These are phyloP conservation scores for Kluyveromyces sp. DNA, from an alignment of 1,139 yeast genomes.

Conservation along the genomic window DNA sequence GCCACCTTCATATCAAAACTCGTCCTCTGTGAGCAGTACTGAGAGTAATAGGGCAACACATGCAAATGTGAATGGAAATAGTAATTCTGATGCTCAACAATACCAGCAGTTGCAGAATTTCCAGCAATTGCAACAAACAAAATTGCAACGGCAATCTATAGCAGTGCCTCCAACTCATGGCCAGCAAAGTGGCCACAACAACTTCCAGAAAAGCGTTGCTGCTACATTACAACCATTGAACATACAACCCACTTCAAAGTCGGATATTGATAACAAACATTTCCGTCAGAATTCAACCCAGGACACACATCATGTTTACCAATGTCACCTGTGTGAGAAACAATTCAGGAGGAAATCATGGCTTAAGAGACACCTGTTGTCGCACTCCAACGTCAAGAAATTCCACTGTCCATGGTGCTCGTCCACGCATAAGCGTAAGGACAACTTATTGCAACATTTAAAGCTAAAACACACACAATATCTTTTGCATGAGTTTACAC, in stretches of 20 bases:
- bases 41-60: no score
- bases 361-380: slow-evolving; percentile 80
- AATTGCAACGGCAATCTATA: slow-evolving; percentile 8
- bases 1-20: no score
- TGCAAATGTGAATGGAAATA: no score
- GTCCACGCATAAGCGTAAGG: slow-evolving; percentile 68
- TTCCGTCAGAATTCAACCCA: not conserved
- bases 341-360: slow-evolving; percentile 87
- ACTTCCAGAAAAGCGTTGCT: not conserved
- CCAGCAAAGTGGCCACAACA: not conserved
- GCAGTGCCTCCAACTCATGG: slow-evolving; percentile 10
- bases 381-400: slow-evolving; percentile 85
- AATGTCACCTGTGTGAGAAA: slow-evolving; percentile 70
- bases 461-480: slow-evolving; percentile 26
- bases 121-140: slow-evolving; percentile 5
- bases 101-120: slow-evolving; percentile 3
- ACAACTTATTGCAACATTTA: slow-evolving; percentile 35
- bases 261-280: not conserved
- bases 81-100: not conserved
- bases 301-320: slow-evolving; percentile 38
- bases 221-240: not conserved
- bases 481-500: slow-evolving; percentile 14
- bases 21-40: no score
- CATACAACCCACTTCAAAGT: not conserved
- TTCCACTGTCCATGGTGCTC: slow-evolving; percentile 72